Evolutionary conservation across 2,329 filamentous ascomycete species (phyloP).

Genomic region (Dendrostoma leiphaemia): DNA sequence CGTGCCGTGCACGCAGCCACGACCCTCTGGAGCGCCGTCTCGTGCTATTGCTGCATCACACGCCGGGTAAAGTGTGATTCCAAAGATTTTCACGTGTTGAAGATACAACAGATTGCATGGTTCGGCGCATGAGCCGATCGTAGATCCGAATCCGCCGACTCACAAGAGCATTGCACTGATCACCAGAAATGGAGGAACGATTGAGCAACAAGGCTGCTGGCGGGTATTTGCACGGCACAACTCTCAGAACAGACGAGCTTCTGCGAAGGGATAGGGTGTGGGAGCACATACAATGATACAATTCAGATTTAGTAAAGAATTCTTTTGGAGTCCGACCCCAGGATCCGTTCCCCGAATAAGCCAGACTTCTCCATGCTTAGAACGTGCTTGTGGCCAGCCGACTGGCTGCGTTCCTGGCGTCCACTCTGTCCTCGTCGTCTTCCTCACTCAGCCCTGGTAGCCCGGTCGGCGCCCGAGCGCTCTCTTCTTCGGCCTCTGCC

Average conservation of each 20-base stretch:
- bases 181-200: neutral
- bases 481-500: slow-evolving; percentile 48
- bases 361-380: slow-evolving; percentile 40
- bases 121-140: neutral
- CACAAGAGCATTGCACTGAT: too few species aligned
- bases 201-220: too few species aligned
- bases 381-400: slow-evolving; percentile 93
- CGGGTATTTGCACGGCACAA: too few species aligned
- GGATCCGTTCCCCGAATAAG: neutral
- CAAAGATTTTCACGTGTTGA: neutral
- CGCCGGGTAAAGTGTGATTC: neutral
- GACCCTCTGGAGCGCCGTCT: neutral
- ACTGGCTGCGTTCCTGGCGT: slow-evolving; percentile 93
- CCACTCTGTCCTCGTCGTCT: slow-evolving; percentile 89
- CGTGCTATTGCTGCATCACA: neutral
- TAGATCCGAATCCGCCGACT: neutral
- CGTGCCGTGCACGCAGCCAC: neutral
- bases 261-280: neutral
- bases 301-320: slow-evolving; percentile 8
- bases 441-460: slow-evolving; percentile 68
- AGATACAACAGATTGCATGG: neutral
- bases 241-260: neutral
- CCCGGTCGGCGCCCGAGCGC: slow-evolving; percentile 23
- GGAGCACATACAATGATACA: slow-evolving; percentile 20
- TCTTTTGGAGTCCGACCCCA: neutral